phyloP scores from a whole-genome alignment of 2,329 filamentous ascomycete genomes.

The Colletotrichum caudatum region DNA sequence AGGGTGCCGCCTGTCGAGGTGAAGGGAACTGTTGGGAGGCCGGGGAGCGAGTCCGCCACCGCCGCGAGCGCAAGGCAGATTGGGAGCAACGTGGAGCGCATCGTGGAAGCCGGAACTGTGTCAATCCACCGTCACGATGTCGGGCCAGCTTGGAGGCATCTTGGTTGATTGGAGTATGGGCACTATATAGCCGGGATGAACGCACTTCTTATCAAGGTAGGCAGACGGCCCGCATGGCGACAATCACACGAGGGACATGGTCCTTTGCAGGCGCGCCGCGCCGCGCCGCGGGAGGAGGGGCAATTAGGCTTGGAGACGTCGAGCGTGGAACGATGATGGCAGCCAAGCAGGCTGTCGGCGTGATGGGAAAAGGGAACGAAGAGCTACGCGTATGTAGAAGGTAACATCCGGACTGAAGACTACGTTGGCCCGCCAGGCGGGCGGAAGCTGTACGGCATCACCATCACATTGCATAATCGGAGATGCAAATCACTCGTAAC shows the following conservation, averaged over 20 bases:
- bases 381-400: conserved; percentile 12
- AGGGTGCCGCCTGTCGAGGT: conserved; percentile 46
- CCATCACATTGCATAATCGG: not conserved
- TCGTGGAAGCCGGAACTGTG: not conserved
- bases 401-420: not conserved
- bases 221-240: not conserved
- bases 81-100: conserved; percentile 3
- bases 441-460: not conserved
- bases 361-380: not conserved
- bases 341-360: conserved; percentile 5
- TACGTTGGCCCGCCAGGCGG: not conserved
- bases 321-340: not conserved
- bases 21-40: conserved; percentile 54
- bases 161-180: rapidly evolving
- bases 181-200: not conserved
- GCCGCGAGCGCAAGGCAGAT: conserved; percentile 2
- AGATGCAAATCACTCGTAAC: not conserved
- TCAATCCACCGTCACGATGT: not conserved
- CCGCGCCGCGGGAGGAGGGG: not conserved
- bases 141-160: not conserved
- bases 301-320: no score
- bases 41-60: conserved; percentile 35
- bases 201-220: not conserved
- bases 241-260: not conserved
- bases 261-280: not conserved